Evolutionary conservation across 495 filamentous ascomycete species (phyloP), one percentile per base, ranked within the genome.

Genomic region (Hypoxylon crocopeplum): DNA sequence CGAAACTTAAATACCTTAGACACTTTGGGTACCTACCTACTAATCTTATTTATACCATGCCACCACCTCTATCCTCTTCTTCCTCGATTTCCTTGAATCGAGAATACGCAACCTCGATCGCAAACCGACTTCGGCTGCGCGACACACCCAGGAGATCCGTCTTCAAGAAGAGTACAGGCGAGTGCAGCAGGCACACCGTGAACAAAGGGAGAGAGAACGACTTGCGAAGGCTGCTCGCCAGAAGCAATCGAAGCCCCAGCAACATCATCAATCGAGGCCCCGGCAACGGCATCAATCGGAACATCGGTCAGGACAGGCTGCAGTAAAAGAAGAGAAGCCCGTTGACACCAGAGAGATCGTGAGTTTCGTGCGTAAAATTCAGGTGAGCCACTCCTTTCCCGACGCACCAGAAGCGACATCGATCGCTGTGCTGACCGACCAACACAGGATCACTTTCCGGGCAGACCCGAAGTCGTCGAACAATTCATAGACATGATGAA

Each of bases 401-500:
- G 8, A 11, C 19, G 12, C 12, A 34, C 3, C 32, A 5, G n/a
- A 7, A 0, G n/a, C 24, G 27, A 1, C 10, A 37, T 21, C 29
- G n/a, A n/a, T n/a, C n/a, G n/a, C 25, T 19, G 13, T 45, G 5
- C 56, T 51, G 11, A 59, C 38, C 41, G 12, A 38, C 7, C 48
- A 1, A 6, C 13, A 12, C 30, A 59, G 56, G 39, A 39, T n/a
- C 56, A 40, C 27, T 59, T 59, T 19, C 56, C 56, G 2, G 56
- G 48, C 10, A 39, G 32, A 47, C 40, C 56, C 13, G 13, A 59
- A 22, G 5, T 51, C 5, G 40, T 16, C n/a, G 1, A 47, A 16
- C 7, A 59, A 34, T 59, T 59, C 33, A n/a, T 30, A 10, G 10
- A 13, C 30, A 29, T 50, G 11, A 39, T 51, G 33, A 30, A 24